phyloP scores from a whole-genome alignment of 306 rosid genomes.

The Dryas octopetala region DNA sequence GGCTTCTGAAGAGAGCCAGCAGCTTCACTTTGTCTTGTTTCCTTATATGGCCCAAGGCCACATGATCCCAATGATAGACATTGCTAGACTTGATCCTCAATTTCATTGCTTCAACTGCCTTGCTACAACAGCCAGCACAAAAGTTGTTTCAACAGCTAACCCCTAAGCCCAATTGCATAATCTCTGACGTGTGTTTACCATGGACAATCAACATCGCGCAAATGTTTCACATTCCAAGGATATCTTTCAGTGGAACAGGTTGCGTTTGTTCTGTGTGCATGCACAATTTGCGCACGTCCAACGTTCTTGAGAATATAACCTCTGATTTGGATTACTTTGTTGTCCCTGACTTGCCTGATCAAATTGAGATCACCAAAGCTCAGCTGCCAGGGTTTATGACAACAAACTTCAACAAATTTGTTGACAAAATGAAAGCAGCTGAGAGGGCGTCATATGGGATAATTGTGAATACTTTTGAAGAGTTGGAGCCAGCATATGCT shows the following conservation, averaged over 20 bases:
- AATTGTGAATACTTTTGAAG: conserved; percentile 34
- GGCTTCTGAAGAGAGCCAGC: conserved; percentile 1
- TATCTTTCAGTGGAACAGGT: conserved; percentile 4
- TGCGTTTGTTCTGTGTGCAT: not conserved
- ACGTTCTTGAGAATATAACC: not conserved
- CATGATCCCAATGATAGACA: conserved; percentile 41
- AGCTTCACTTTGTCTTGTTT: conserved; percentile 29
- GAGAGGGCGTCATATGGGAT: conserved; percentile 29
- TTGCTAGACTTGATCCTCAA: conserved; percentile 26
- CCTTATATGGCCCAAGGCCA: conserved; percentile 43
- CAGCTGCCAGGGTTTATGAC: not conserved
- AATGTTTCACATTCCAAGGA: conserved; percentile 19
- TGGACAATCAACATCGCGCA: conserved; percentile 27
- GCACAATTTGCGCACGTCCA: not conserved
- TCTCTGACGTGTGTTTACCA: conserved; percentile 52
- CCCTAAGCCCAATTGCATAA: conserved; percentile 61
- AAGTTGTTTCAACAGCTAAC: conserved; percentile 25
- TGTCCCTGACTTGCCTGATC: conserved; percentile 24
- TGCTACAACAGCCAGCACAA: conserved; percentile 41
- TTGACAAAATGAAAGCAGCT: not conserved
- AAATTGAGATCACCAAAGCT: conserved; percentile 17
- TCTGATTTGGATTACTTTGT: conserved; percentile 15
- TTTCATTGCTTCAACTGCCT: conserved; percentile 28
- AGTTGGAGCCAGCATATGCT: conserved; percentile 44
- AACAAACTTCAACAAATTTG: not conserved